These are phyloP conservation scores for Helianthus annuus DNA, from an alignment of 129 eudicot genomes.

Conservation along the genomic window DNA sequence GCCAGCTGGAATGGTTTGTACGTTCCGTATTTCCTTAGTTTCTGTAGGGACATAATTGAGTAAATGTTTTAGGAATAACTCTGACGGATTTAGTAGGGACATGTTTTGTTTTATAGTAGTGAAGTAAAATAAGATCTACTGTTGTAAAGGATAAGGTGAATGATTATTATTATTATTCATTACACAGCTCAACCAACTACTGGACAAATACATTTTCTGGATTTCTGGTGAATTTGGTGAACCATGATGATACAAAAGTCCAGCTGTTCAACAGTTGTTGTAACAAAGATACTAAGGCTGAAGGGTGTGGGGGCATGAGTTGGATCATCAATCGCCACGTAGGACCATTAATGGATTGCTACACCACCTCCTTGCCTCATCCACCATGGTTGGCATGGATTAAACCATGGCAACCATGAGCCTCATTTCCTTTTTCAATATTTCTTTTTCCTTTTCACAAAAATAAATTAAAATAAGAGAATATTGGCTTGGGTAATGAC, in stretches of 20 bases:
- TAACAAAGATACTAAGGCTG: conserved; percentile 9
- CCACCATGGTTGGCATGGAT: too few relatives aligned
- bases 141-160: conserved; percentile 12
- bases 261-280: conserved; percentile 44
- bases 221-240: conserved; percentile 33
- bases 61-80: conserved; percentile 7
- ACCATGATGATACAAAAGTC: conserved; percentile 40
- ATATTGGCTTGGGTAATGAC: too few relatives aligned
- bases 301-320: too few relatives aligned
- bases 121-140: background rate
- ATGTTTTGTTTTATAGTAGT: background rate
- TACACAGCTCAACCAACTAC: conserved; percentile 24
- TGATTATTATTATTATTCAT: background rate
- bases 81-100: conserved; percentile 18
- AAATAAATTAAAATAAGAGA: too few relatives aligned
- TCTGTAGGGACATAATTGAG: conserved; percentile 21
- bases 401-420: too few relatives aligned
- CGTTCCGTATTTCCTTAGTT: conserved; percentile 10
- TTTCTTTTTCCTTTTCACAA: too few relatives aligned
- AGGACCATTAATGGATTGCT: too few relatives aligned
- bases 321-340: too few relatives aligned
- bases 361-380: too few relatives aligned
- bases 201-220: conserved; percentile 32
- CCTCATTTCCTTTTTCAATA: too few relatives aligned
- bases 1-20: conserved; percentile 21